phyloP scores from a whole-genome alignment of 306 rosid genomes.

The Prunus fruticosa region DNA sequence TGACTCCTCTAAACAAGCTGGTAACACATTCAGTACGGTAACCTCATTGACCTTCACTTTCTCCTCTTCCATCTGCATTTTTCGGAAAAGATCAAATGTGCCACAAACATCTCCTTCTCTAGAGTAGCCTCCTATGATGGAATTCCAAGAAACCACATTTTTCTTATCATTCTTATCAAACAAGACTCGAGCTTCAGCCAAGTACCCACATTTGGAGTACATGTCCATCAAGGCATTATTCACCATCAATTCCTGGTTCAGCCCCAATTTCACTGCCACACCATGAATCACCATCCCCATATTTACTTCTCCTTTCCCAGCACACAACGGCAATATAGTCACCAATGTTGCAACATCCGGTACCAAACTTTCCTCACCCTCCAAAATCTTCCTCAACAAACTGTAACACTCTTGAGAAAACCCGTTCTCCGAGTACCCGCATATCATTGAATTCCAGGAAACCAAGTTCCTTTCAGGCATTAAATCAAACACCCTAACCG shows the following conservation, averaged over 20 bases:
- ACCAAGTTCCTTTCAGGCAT: slow-evolving; percentile 66
- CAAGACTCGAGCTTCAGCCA: slow-evolving; percentile 38
- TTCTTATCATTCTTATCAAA: slow-evolving; percentile 47
- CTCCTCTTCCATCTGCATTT: slow-evolving; percentile 52
- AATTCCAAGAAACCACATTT: slow-evolving; percentile 81
- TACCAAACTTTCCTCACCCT: slow-evolving; percentile 35
- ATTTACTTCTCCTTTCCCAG: slow-evolving; percentile 39
- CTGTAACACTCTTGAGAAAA: slow-evolving; percentile 33
- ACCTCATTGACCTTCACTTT: slow-evolving; percentile 50
- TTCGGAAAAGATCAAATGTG: slow-evolving; percentile 51
- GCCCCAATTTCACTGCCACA: slow-evolving; percentile 58
- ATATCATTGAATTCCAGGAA: slow-evolving; percentile 76
- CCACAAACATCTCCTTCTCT: slow-evolving; percentile 48
- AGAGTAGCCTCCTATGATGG: slow-evolving; percentile 63
- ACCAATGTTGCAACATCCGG: slow-evolving; percentile 80
- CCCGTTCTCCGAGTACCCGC: slow-evolving; percentile 56
- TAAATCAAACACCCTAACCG: slow-evolving; percentile 49
- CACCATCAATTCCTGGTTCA: slow-evolving; percentile 50
- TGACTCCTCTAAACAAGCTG: slow-evolving; percentile 51
- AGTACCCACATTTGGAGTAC: slow-evolving; percentile 72
- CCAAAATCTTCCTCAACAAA: slow-evolving; percentile 42
- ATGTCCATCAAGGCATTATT: slow-evolving; percentile 66
- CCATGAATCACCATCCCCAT: slow-evolving; percentile 74
- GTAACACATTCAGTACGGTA: slow-evolving; percentile 66
- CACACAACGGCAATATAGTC: slow-evolving; percentile 59